phyloP scores from a whole-genome alignment of 805 yeast genomes.

The Candida alai region DNA sequence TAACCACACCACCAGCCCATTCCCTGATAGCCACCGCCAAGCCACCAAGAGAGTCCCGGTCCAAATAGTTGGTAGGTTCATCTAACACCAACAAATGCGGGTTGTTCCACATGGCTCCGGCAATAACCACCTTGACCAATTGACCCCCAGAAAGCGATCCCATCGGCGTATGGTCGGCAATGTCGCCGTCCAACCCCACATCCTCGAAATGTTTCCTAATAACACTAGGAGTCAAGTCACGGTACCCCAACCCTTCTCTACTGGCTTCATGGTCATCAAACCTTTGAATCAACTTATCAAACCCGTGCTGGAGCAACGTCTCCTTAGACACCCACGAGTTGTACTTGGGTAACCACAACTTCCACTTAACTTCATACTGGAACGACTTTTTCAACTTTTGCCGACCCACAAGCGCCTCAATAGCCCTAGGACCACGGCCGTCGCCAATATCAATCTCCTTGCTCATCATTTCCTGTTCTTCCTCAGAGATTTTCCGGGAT shows the following conservation, averaged over 20 bases:
- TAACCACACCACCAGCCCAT: constrained; percentile 97
- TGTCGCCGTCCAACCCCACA: constrained; percentile 95
- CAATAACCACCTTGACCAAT: constrained; percentile 95
- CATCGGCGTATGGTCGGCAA: constrained; percentile 96
- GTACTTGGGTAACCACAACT: constrained; percentile 78
- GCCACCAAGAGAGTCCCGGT: constrained; percentile 97
- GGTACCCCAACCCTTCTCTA: constrained; percentile 46
- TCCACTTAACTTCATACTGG: constrained; percentile 97
- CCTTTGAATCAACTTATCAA: constrained; percentile 40
- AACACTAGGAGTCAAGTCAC: constrained; percentile 73
- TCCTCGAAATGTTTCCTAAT: constrained; percentile 96
- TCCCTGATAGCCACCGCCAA: constrained; percentile 96
- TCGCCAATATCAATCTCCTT: constrained; percentile 78
- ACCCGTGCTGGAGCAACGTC: constrained; percentile 61
- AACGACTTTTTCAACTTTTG: constrained; percentile 93
- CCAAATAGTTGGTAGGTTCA: constrained; percentile 98
- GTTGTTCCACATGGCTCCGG: constrained; percentile 99
- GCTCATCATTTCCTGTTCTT: constrained; percentile 70
- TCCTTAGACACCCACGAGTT: constrained; percentile 94
- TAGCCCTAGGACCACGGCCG: constrained; percentile 81
- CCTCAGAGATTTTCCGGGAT: constrained; percentile 77
- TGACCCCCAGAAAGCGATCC: constrained; percentile 98
- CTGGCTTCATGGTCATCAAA: constrained; percentile 47
- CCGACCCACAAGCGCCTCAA: constrained; percentile 96
- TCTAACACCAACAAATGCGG: constrained; percentile 95